Base-by-base conservation (phyloP, 73 alveolate genomes). In the Urostyla sp. region DNA sequence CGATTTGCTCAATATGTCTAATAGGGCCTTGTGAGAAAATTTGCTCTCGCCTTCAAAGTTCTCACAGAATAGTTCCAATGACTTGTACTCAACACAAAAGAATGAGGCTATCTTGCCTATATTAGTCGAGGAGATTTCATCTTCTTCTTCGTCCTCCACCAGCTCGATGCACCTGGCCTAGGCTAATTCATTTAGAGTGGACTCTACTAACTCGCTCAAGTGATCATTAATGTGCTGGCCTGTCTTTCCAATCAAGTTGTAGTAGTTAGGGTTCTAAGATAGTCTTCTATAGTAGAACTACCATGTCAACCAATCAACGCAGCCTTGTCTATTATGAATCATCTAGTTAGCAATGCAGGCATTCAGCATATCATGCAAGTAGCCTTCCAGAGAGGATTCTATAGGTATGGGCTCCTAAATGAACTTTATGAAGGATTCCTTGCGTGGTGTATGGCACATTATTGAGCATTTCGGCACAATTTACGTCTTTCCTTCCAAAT, bases 301-400 rank as follows among this genome's bases (percentile, higher is more conserved):
- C 99, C 99, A 98, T 1, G 99, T 97, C 24, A 98, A 55, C 99
- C 99, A 98, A 78, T 97, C 99, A 13, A 98, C 96, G 26, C 98
- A 94, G 72, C 94, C 99, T 75, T 94, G 98, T 72, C 92, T 96
- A 55, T 95, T 89, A 61, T 92, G 95, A 53, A 98, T 97, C 58
- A 92, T 96, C 75, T 93, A 95, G 72, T 96, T 94, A 20, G 91
- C 97, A n/a, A 98, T 94, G 81, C 96, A 99, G 36, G 99, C 97
- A 52, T 95, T 95, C 69, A 97, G 75, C 88, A 91, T 98, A 82
- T 98, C 99, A 52, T 97, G 98, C 61, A 98, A 77, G 60, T 91
- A 84, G 32, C 89, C 96, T 57, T 94, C 97, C 16, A 98, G 88
- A 27, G 94, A 90, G 54, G 99, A 94, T 59, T 98, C 99, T 21